A percentile compares a stretch with the other conserved stretches of the same genome.
phyloP scores from a whole-genome alignment of 2,329 filamentous ascomycete species.

The Colletotrichum scovillei region DNA sequence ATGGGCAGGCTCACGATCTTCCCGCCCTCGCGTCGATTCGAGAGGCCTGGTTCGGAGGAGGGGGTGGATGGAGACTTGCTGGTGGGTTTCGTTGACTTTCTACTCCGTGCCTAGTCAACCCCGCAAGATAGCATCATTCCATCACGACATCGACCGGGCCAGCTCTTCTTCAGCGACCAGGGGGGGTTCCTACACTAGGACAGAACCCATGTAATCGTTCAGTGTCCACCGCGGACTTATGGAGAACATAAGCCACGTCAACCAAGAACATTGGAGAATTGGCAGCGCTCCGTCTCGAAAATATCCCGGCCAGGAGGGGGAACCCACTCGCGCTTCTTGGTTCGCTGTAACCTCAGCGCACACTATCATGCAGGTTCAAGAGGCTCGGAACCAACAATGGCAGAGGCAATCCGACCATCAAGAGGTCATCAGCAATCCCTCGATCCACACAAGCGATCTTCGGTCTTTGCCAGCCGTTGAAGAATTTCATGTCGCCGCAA shows the following conservation, averaged over 20 bases:
- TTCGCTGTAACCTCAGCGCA: constrained; percentile 23
- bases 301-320: constrained; percentile 28
- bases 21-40: constrained; percentile 34
- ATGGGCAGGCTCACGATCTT: constrained; percentile 31
- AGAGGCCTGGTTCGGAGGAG: constrained; percentile 15
- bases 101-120: constrained; percentile 25
- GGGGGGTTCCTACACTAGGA: neutral
- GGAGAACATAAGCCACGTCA: constrained; percentile 5
- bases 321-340: constrained; percentile 5
- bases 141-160: constrained; percentile 34
- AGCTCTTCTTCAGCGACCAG: constrained; percentile 33
- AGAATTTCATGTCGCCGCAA: constrained; percentile 32
- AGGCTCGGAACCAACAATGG: constrained; percentile 32
- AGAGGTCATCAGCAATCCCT: constrained; percentile 26
- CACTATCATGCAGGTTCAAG: constrained; percentile 32
- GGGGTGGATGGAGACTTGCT: constrained; percentile 24
- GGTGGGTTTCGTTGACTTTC: neutral
- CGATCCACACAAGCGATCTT: constrained; percentile 30
- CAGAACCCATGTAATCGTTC: constrained; percentile 1
- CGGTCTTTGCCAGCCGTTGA: constrained; percentile 32
- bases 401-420: constrained; percentile 17
- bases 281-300: constrained; percentile 24
- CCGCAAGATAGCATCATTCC: constrained; percentile 32
- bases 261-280: constrained; percentile 24
- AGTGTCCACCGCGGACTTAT: constrained; percentile 8